Evolutionary conservation across 179 eudicot genomes (phyloP).

Genomic region (Kewa caespitosa): DNA sequence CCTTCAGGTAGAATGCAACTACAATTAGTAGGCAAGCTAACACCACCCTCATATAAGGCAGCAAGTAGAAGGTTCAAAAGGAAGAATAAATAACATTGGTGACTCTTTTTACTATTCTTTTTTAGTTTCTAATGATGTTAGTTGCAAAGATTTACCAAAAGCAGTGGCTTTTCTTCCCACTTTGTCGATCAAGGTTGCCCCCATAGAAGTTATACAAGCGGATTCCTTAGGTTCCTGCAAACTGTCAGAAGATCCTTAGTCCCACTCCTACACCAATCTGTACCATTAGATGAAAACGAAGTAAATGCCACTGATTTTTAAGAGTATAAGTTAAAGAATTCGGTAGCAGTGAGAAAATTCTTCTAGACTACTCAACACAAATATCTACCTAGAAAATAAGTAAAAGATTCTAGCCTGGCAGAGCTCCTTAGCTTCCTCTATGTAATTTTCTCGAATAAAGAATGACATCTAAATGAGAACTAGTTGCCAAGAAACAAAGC

Average conservation of each 20-base stretch:
- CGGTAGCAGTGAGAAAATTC: background rate
- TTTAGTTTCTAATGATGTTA: background rate
- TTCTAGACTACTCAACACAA: conserved; percentile 65
- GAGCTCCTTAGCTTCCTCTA: conserved; percentile 62
- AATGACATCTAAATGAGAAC: background rate
- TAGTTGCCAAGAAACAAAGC: no score
- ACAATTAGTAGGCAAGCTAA: conserved; percentile 36
- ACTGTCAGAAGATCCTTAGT: conserved; percentile 45
- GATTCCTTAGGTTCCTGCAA: conserved; percentile 48
- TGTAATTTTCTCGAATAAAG: conserved; percentile 56
- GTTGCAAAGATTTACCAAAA: conserved; percentile 30
- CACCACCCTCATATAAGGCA: no score
- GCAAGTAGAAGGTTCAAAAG: no score
- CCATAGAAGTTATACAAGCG: conserved; percentile 36
- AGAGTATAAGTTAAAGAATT: background rate
- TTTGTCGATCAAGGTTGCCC: conserved; percentile 44
- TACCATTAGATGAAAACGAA: background rate
- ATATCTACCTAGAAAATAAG: conserved; percentile 75
- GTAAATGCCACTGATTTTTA: background rate
- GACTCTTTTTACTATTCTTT: no score
- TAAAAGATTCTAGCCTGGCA: conserved; percentile 69
- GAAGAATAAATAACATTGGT: no score
- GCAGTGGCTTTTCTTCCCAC: conserved; percentile 47
- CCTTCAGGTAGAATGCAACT: conserved; percentile 45
- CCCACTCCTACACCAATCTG: conserved; percentile 37